Base-by-base conservation (phyloP, 441 rosid genomes). In the Gossypium trilobum region DNA sequence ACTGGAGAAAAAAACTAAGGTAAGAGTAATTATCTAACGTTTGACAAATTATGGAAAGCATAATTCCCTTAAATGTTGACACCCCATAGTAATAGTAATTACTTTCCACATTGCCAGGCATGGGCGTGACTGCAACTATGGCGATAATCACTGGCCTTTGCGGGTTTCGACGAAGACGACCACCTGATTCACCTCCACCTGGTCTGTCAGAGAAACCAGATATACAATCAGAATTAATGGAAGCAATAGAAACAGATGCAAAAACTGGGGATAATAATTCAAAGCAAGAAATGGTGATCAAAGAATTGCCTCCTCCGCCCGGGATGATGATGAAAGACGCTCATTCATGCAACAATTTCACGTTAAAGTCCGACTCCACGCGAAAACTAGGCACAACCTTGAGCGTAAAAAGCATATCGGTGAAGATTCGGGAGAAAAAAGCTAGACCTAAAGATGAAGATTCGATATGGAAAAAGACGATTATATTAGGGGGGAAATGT, bases 401-500 rank as follows among this genome's bases (percentile, higher is more conserved):
- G 14, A 82, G 85, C 68, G 46, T 75, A 19, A 81, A 82, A 70
- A 86, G 79, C 74, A 14, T 82, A 44, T 87, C 87, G 0, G 2
- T 82, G 74, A 48, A 31, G 70, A 72, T 22, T 2, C 78, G 25
- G 10, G 81, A 56, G 7, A 5, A 75, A 78, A 80, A 72, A 22
- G 79, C 58, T 75, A 88, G 78, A 33, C 4, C 67, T 46, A 87
- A 82, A 63, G 66, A 73, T 10, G 89, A 87, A 0, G 87, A 86
- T 2, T 87, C 87, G 1, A 68, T 90, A 4, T 82, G 89, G 83
- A 84, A 27, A 44, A 87, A 85, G 75, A 80, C 89, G 5, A 90
- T 90, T 1, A 86, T 90, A 79, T 81, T 90, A 74, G 92, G 93
- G 11, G 96, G 82, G 51, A 90, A 83, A 75, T 90, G 96, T 66